A percentile compares a stretch with the other conserved stretches of the same genome.
Conservation (phyloP, 495 filamentous ascomycete genomes). For the Symbiotaphrina buchneri region DNA sequence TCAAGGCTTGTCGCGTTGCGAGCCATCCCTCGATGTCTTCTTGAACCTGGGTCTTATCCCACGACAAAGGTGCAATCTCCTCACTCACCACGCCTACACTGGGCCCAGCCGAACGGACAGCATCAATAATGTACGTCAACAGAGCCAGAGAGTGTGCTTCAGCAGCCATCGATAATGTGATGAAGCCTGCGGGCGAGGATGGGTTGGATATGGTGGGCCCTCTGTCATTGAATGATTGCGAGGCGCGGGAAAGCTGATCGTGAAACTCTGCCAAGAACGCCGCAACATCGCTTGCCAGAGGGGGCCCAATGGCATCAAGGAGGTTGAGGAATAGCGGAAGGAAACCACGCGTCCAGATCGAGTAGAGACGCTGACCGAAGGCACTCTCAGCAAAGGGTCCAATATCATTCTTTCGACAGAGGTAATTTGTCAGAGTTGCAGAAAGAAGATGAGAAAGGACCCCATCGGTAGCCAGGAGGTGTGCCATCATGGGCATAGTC, state of each 20-base stretch:
- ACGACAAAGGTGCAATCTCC: slow-evolving; percentile 44
- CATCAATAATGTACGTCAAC: slow-evolving; percentile 39
- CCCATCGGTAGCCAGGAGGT: slow-evolving; percentile 70
- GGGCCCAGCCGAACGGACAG: slow-evolving; percentile 32
- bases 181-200: slow-evolving; percentile 18
- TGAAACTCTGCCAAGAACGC: slow-evolving; percentile 74
- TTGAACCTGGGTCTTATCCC: slow-evolving; percentile 42
- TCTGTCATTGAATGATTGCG: slow-evolving; percentile 25
- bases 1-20: slow-evolving; percentile 30
- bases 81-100: slow-evolving; percentile 25
- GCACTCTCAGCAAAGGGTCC: slow-evolving; percentile 41
- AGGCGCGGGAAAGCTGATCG: slow-evolving; percentile 27
- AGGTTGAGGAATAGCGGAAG: slow-evolving; percentile 82
- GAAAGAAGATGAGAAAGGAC: slow-evolving; percentile 53
- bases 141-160: slow-evolving; percentile 62
- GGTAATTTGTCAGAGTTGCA: slow-evolving; percentile 49
- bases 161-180: slow-evolving; percentile 45
- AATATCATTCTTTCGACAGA: slow-evolving; percentile 42
- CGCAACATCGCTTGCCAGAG: slow-evolving; percentile 61
- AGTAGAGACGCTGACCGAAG: slow-evolving; percentile 42
- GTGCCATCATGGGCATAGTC: slow-evolving; percentile 56
- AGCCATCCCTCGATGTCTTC: slow-evolving; percentile 67
- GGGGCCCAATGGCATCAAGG: slow-evolving; percentile 53
- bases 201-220: slow-evolving; percentile 13
- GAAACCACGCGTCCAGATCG: slow-evolving; percentile 74